These are phyloP conservation scores for Ampelomyces quisqualis DNA, from an alignment of 2,329 filamentous ascomycete species.

Conservation along the genomic window DNA sequence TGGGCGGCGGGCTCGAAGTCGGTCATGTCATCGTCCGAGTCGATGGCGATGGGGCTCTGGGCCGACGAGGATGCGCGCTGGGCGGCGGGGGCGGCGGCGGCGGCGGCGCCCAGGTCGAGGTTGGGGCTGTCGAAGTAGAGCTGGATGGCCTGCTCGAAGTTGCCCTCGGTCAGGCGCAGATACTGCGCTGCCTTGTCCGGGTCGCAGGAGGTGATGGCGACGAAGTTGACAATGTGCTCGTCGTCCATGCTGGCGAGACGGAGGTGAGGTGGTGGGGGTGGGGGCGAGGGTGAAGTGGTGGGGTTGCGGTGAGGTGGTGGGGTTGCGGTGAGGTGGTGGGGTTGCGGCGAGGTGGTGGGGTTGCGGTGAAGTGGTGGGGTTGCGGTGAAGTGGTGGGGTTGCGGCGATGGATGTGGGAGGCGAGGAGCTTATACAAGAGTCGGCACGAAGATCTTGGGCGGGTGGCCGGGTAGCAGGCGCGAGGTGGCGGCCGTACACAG, in stretches of 20 bases:
- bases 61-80: slow-evolving; percentile 37
- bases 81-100: slow-evolving; percentile 41
- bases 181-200: slow-evolving; percentile 77
- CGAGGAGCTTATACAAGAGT: too few relatives aligned
- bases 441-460: too few relatives aligned
- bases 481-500: too few relatives aligned
- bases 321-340: background rate
- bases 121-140: slow-evolving; percentile 90
- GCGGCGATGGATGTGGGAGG: too few relatives aligned
- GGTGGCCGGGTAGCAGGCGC: too few relatives aligned
- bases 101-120: slow-evolving; percentile 53
- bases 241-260: slow-evolving; percentile 39
- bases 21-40: slow-evolving; percentile 70
- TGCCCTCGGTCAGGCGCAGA: slow-evolving; percentile 78
- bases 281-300: slow-evolving; percentile 1
- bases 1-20: slow-evolving; percentile 48
- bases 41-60: slow-evolving; percentile 68
- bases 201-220: slow-evolving; percentile 74
- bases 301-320: background rate
- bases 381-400: too few relatives aligned
- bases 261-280: background rate
- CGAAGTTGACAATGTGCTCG: slow-evolving; percentile 72
- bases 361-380: background rate
- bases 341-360: background rate
- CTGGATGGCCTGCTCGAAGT: slow-evolving; percentile 81